Evolutionary conservation across 805 yeast species (phyloP), one percentile per base, ranked within the genome.

Genomic region (Sugiyamaella smithiae): DNA sequence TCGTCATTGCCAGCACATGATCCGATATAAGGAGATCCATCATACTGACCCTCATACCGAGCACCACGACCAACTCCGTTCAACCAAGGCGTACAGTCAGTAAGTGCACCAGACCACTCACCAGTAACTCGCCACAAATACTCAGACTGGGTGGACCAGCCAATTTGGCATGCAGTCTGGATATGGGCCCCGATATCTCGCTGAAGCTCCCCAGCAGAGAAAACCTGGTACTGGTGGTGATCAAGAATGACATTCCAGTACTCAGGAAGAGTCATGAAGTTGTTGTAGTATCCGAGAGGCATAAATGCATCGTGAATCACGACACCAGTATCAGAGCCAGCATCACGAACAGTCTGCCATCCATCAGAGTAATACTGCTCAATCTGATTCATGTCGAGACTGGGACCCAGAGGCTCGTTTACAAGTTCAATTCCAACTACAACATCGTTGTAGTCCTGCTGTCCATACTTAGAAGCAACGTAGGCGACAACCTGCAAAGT

Each of bases 191-290:
- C 86, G 45, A 85, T 72, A 45, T 69, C 47, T 60, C 81, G 74
- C 45, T 71, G 60, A 51, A 88, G 73, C 67, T 87, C 85, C 40
- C 72, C 79, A 22, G 73, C 68, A 28, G 82, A 73, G 67, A 90
- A 90, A 17, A 87, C 91, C 70, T 88, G 95, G 71, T 90, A 90
- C 65, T 85, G 88, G 68, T 90, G 97, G 68, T 88, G 96, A 65
- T 90, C 97, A 42, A 88, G 68, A 23, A 86, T 77, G 47, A 87
- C 85, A 61, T 84, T 81, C 81, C 82, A 81, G 63, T 70, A 75
- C 52, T 71, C 68, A 55, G 54, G 58, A 23, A 48, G 47, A 26
- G 67, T 65, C 61, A 84, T 67, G 57, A 75, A 74, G 58, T 73
- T 69, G 64, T 86, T 78, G 84, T 89, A 87, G 67, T 78, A 78